Evolutionary conservation across 2,329 filamentous ascomycete species (phyloP), one percentile per base, ranked within the genome.

Genomic region (Cercospora zeae-maydis): DNA sequence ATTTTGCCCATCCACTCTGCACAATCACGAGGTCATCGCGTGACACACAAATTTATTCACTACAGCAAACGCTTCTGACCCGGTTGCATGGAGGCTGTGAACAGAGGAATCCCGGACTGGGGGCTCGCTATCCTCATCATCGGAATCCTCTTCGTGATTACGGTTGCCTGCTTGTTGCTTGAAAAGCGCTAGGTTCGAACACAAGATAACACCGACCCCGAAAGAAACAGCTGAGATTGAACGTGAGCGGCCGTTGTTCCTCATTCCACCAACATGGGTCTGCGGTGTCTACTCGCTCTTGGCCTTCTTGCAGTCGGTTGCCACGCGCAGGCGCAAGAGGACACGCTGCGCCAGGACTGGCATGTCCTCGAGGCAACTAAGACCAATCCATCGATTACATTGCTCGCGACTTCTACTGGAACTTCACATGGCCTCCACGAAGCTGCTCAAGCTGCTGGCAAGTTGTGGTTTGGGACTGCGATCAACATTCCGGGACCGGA

Each of bases 401-500:
- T 24, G 10, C 39, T 45, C 19, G 39, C 39, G 9, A 7, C 39
- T 6, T 45, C 27, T 11, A 66, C 65, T 1, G 59, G n/a, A 6
- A 36, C 16, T 14, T 16, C 30, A n/a, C 37, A 19, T 13, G 66
- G 69, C 9, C 65, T 70, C 36, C 67, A 71, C 37, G 49, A 61
- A 36, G 70, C 70, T 2, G 69, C 70, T 7, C 63, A 62, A 34
- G 62, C 62, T n/a, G 64, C 63, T n/a, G 70, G 69, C 16, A 72
- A 71, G 58, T 58, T 69, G 13, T 72, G 66, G 61, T 70, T 73
- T 42, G 71, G 71, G 31, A 84, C 85, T 1, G 86, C 87, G 1
- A 84, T 86, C 45, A 84, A 89, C 72, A 82, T 81, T 42, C 72
- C 75, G 14, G 70, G 70, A 31, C 72, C 66, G 2, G 81, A 84